Base-by-base conservation (phyloP, 2,329 filamentous ascomycete species). In the Sphaerulina musiva region DNA sequence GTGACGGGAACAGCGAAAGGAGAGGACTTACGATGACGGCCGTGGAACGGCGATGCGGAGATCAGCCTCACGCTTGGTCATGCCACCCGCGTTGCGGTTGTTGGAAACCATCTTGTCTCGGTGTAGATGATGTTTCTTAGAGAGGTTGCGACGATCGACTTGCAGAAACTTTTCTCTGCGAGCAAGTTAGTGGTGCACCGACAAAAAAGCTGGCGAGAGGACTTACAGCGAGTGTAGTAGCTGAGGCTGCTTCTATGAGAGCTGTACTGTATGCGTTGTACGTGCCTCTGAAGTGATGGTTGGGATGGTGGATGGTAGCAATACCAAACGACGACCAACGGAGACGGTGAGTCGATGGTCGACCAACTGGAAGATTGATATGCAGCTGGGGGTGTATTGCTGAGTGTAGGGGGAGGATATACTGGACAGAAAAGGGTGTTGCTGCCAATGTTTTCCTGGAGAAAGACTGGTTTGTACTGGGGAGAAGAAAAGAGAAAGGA, bases 401-500 rank as follows among this genome's bases (percentile, higher is more conserved):
- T 11, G 7, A 12, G 34, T 7, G 34, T 38, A 10, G 31, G 48
- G 2, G 17, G 8, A 14, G 36, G 26, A 29, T 29, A 14, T 39
- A 48, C 26, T 23, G n/a, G 48, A 11, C 12, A 20, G 44, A 20
- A 41, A 55, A 44, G 26, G 48, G 48, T 41, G 46, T n/a, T 29
- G 39, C 20, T 2, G 31, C 38, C 8, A 32, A 12, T 20, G 51
- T 20, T 20, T 48, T 20, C 20, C 44, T 49, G 51, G 38, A 48
- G n/a, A 39, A 31, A 48, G 14, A 9, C 34, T 38, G 34, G 42
- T 12, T 31, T 20, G 47, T 29, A 23, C 43, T 40, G 39, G 38
- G 46, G 49, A 31, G 52, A 48, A 49, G 34, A 46, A 42, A 46
- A 52, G 46, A 42, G 48, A 38, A 52, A 40, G 55, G 31, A 39